Evolutionary conservation across 768 basidiomycete genomes (phyloP).

Genomic region (Lentinus brumalis): DNA sequence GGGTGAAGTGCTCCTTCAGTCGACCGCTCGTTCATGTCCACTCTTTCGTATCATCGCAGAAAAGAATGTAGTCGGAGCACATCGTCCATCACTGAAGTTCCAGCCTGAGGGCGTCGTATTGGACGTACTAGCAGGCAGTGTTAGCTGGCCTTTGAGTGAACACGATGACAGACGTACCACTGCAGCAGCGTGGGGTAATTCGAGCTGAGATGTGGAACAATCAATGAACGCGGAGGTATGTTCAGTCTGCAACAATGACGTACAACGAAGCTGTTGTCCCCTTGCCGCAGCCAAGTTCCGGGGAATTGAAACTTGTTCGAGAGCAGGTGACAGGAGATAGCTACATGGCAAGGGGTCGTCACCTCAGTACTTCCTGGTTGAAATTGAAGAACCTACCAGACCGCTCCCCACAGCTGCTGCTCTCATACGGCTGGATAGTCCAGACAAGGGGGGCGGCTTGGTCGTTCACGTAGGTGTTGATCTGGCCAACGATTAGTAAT

Average conservation of each 20-base stretch:
- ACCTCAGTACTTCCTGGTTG: not conserved
- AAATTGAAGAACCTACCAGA: constrained; percentile 20
- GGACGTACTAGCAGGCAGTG: constrained; percentile 23
- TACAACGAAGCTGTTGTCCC: constrained; percentile 27
- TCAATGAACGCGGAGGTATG: not conserved
- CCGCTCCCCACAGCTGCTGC: constrained; percentile 32
- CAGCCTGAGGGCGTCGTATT: constrained; percentile 30
- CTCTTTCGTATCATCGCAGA: not conserved
- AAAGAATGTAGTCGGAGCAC: not conserved
- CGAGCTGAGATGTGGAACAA: constrained; percentile 15
- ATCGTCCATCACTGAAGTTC: constrained; percentile 9
- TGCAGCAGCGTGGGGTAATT: constrained; percentile 23
- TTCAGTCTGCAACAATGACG: not conserved
- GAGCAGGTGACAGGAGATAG: constrained; percentile 29
- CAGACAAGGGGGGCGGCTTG: constrained; percentile 11
- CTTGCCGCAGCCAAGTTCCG: constrained; percentile 24
- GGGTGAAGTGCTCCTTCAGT: too few species aligned
- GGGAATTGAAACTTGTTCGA: constrained; percentile 27
- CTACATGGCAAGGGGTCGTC: constrained; percentile 5
- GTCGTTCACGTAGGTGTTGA: constrained; percentile 21
- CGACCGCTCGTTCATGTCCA: too few species aligned
- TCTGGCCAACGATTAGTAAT: not conserved
- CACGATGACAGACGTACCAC: constrained; percentile 5
- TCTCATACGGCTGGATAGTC: constrained; percentile 24
- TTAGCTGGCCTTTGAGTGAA: not conserved